These are phyloP conservation scores for Exophiala viscosa DNA, from an alignment of 2,329 filamentous ascomycete genomes.

Conservation along the genomic window DNA sequence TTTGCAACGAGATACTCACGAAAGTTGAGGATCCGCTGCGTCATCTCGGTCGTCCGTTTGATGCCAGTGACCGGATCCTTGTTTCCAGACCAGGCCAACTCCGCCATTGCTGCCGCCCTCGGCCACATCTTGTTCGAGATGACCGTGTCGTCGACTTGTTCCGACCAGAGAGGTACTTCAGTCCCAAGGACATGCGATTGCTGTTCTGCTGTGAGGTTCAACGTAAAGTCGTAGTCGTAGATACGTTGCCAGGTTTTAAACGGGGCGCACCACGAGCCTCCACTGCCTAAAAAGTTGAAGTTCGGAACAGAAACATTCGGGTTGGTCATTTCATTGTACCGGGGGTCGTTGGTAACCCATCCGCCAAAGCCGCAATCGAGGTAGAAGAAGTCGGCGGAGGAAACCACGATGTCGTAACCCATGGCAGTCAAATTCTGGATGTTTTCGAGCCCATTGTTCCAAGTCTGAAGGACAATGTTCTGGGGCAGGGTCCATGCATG, in stretches of 20 bases:
- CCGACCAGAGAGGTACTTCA: conserved; percentile 51
- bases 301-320: conserved; percentile 42
- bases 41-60: conserved; percentile 52
- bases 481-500: conserved; percentile 49
- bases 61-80: conserved; percentile 44
- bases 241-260: conserved; percentile 61
- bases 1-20: conserved; percentile 57
- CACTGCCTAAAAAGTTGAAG: conserved; percentile 54
- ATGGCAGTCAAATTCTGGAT: conserved; percentile 49
- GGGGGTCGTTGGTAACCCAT: conserved; percentile 53
- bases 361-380: conserved; percentile 56
- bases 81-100: conserved; percentile 56
- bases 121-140: conserved; percentile 54
- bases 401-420: conserved; percentile 56
- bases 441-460: conserved; percentile 53
- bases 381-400: conserved; percentile 54
- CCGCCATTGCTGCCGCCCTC: conserved; percentile 54
- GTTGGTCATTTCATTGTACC: conserved; percentile 54
- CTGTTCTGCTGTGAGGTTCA: conserved; percentile 46
- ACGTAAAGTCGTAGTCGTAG: conserved; percentile 56
- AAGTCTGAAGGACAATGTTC: conserved; percentile 50
- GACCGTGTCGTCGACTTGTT: conserved; percentile 54
- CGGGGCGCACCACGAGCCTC: conserved; percentile 57
- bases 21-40: conserved; percentile 57
- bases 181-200: conserved; percentile 51